These are phyloP conservation scores for Talaromyces proteolyticus DNA, from an alignment of 495 filamentous ascomycete species.

Conservation along the genomic window DNA sequence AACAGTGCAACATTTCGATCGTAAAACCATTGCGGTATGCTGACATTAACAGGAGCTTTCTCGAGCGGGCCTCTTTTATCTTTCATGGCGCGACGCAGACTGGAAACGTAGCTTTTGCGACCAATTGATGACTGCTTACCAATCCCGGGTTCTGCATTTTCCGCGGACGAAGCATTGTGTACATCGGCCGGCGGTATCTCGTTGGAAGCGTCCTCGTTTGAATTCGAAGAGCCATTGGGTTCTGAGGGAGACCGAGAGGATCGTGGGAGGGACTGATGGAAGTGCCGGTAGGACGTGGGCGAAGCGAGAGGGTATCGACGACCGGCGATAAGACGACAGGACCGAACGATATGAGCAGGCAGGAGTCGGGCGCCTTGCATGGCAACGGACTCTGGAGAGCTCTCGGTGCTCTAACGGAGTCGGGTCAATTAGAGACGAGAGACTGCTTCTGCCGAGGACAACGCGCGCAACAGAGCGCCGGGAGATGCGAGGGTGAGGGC, in stretches of 20 bases:
- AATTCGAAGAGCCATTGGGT: constrained; percentile 17
- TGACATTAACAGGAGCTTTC: constrained; percentile 6
- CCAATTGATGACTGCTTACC: constrained; percentile 11
- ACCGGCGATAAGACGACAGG: constrained; percentile 38
- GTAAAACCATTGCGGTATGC: constrained; percentile 33
- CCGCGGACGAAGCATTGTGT: constrained; percentile 10
- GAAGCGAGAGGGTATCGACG: constrained; percentile 31
- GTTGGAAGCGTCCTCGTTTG: constrained; percentile 16
- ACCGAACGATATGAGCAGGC: constrained; percentile 14
- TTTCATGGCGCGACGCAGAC: constrained; percentile 31
- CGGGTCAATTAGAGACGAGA: background rate
- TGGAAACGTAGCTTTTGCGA: constrained; percentile 32
- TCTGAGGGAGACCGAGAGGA: constrained; percentile 28
- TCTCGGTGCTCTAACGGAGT: background rate
- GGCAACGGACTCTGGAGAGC: constrained; percentile 1
- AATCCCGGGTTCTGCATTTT: constrained; percentile 4
- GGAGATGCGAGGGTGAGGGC: background rate
- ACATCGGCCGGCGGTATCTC: constrained; percentile 16
- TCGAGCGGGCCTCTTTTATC: constrained; percentile 22
- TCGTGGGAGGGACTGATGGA: constrained; percentile 30
- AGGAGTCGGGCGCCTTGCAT: constrained; percentile 7
- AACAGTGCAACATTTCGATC: constrained; percentile 27
- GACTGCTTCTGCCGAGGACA: constrained; percentile 1
- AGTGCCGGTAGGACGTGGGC: constrained; percentile 22
- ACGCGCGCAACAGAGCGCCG: background rate